These are phyloP conservation scores for Acmispon strigosus DNA, from an alignment of 306 rosid species.

Conservation along the genomic window DNA sequence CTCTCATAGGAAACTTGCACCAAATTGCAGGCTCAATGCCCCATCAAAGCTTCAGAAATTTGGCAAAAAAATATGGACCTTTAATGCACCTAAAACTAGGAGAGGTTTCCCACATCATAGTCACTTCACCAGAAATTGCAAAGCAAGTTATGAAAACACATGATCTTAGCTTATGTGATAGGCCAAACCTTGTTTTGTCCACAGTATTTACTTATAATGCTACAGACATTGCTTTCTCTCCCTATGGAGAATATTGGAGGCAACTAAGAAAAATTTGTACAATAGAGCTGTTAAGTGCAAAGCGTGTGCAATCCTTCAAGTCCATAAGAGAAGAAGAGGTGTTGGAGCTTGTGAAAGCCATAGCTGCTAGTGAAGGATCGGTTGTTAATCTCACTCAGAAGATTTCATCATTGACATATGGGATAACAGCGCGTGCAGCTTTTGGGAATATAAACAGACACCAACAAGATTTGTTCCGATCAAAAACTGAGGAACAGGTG, in stretches of 20 bases:
- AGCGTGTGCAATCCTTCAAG: constrained; percentile 23
- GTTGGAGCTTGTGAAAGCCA: neutral
- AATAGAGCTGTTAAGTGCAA: constrained; percentile 9
- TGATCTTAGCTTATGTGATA: constrained; percentile 5
- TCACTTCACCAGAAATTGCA: constrained; percentile 8
- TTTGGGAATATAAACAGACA: constrained; percentile 1
- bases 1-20: constrained; percentile 20
- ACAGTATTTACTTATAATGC: neutral
- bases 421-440: neutral
- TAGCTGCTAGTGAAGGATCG: constrained; percentile 18
- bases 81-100: constrained; percentile 24
- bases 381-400: constrained; percentile 9
- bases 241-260: constrained; percentile 22
- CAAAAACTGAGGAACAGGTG: neutral
- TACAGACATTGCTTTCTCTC: neutral
- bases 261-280: constrained; percentile 27
- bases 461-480: neutral
- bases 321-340: constrained; percentile 25
- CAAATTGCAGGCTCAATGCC: neutral
- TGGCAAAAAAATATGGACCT: constrained; percentile 16
- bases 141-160: constrained; percentile 17
- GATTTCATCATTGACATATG: neutral
- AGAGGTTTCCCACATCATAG: constrained; percentile 9
- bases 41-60: neutral
- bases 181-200: neutral